Conservation (phyloP, 2,329 filamentous ascomycete species). For the Neopestalotiopsis rosae region DNA sequence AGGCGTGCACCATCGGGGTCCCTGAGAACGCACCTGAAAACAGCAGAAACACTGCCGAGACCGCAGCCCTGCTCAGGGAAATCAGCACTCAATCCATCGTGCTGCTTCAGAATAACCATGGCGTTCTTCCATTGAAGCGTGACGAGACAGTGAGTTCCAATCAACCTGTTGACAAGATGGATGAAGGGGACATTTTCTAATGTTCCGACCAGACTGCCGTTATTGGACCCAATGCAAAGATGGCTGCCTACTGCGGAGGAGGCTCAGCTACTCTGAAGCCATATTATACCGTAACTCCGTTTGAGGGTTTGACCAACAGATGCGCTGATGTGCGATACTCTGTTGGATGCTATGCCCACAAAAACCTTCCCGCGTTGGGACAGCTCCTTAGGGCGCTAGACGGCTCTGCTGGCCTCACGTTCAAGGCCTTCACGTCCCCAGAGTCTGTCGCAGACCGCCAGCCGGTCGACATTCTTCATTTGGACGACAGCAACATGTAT, state of each 20-base stretch:
- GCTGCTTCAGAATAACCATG: conserved; percentile 73
- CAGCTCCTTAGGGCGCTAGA: conserved; percentile 40
- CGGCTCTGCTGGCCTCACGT: conserved; percentile 23
- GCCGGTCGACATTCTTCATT: not conserved
- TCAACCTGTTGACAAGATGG: too few relatives aligned
- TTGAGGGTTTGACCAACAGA: conserved; percentile 69
- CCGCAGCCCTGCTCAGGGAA: conserved; percentile 66
- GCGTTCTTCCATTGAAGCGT: conserved; percentile 66
- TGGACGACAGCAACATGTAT: not conserved
- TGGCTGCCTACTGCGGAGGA: conserved; percentile 64
- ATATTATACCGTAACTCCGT: conserved; percentile 74
- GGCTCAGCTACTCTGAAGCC: conserved; percentile 65
- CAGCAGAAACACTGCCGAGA: conserved; percentile 62
- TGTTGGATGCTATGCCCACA: conserved; percentile 68
- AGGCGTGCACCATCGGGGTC: conserved; percentile 56
- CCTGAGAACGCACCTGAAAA: conserved; percentile 59
- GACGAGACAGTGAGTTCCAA: conserved; percentile 58
- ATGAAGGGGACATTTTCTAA: too few relatives aligned
- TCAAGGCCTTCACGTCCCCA: not conserved
- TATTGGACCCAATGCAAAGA: conserved; percentile 62
- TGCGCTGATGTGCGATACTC: conserved; percentile 67
- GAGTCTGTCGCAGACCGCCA: not conserved
- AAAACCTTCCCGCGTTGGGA: conserved; percentile 64
- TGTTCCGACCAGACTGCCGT: conserved; percentile 59
- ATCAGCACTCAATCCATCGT: conserved; percentile 74